Conservation (phyloP, 768 basidiomycete species). For the Phallus indusiatus region DNA sequence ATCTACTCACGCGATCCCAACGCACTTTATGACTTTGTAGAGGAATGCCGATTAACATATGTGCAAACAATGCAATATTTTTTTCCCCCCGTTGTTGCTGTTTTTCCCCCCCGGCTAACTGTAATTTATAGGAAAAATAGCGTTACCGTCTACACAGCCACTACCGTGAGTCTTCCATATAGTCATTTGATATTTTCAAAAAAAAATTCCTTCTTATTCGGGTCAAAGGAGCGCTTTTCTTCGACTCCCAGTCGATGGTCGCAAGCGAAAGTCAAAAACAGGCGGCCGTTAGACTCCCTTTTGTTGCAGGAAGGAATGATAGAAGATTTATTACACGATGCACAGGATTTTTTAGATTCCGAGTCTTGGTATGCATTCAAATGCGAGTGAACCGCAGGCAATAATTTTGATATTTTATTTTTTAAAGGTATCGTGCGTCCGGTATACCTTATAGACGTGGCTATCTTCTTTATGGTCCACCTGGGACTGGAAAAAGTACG, state of each 20-base stretch:
- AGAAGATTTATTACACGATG: constrained; percentile 39
- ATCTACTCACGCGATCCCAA: constrained; percentile 35
- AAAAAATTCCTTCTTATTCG: constrained; percentile 16
- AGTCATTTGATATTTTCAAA: too few species aligned
- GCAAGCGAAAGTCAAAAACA: constrained; percentile 32
- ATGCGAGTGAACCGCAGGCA: not conserved
- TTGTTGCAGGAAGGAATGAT: constrained; percentile 39
- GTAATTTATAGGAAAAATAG: not conserved
- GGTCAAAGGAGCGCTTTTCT: constrained; percentile 20
- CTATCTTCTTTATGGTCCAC: constrained; percentile 46
- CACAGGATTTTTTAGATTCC: constrained; percentile 39
- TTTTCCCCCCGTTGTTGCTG: not conserved
- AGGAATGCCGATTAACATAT: constrained; percentile 33
- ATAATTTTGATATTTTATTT: not conserved
- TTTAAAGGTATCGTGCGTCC: constrained; percentile 30
- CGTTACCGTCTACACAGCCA: not conserved
- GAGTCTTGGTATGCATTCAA: constrained; percentile 40
- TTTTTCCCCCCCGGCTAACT: not conserved
- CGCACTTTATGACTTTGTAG: constrained; percentile 32
- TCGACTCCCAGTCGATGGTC: constrained; percentile 17
- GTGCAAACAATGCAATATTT: constrained; percentile 22
- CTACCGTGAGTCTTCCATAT: not conserved
- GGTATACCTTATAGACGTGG: constrained; percentile 52
- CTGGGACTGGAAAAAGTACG: constrained; percentile 45
- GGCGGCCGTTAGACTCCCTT: constrained; percentile 45